Evolutionary conservation across 768 basidiomycete genomes (phyloP).

Genomic region (Suillus bovinus): DNA sequence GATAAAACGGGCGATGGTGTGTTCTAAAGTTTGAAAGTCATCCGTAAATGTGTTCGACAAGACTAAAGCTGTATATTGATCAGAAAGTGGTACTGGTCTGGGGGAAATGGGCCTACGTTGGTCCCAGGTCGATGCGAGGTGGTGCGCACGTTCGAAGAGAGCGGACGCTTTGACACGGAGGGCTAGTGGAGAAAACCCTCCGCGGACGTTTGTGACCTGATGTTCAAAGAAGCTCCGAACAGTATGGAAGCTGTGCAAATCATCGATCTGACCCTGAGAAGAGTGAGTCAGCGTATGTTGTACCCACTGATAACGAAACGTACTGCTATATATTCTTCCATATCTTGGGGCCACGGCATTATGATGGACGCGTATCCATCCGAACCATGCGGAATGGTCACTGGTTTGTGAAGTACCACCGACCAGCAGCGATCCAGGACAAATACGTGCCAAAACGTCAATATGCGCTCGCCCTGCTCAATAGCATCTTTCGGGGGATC

Average conservation of each 20-base stretch:
- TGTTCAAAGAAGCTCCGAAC: conserved; percentile 63
- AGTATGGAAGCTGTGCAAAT: conserved; percentile 54
- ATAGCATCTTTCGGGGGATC: conserved; percentile 59
- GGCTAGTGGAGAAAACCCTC: conserved; percentile 62
- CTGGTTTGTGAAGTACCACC: conserved; percentile 66
- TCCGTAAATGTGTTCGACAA: conserved; percentile 51
- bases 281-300: conserved; percentile 14
- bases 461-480: conserved; percentile 69
- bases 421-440: conserved; percentile 83
- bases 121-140: conserved; percentile 60
- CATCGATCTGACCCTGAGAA: conserved; percentile 57
- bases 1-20: conserved; percentile 61
- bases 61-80: conserved; percentile 40
- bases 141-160: conserved; percentile 67
- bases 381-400: conserved; percentile 62
- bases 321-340: conserved; percentile 73
- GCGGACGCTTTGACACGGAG: conserved; percentile 77
- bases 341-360: conserved; percentile 76
- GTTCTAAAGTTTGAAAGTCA: conserved; percentile 62
- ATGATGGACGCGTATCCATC: conserved; percentile 59
- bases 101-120: conserved; percentile 42
- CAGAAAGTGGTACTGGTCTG: conserved; percentile 18
- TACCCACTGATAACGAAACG: conserved; percentile 23
- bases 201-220: conserved; percentile 46
- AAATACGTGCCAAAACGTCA: conserved; percentile 85